These are phyloP conservation scores for Phytopythium chamaehyphon DNA, from an alignment of 352 stramenopile species.

Conservation along the genomic window DNA sequence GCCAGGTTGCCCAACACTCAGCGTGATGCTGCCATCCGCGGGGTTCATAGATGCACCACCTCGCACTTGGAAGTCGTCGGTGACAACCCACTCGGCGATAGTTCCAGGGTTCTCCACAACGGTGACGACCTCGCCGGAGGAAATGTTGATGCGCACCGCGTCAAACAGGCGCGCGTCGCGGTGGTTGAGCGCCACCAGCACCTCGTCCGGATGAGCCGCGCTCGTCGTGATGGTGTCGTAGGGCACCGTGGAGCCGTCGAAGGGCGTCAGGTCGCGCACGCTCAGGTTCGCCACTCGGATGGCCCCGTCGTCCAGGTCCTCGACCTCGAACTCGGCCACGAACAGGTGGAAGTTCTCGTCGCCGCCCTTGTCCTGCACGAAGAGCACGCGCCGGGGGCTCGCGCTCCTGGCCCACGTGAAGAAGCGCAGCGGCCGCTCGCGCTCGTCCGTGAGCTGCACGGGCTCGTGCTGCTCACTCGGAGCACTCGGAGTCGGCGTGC, in stretches of 20 bases:
- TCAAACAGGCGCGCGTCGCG: constrained; percentile 30
- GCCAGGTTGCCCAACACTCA: constrained; percentile 19
- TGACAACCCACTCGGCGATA: constrained; percentile 19
- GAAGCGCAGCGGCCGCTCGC: constrained; percentile 29
- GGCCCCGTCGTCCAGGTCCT: constrained; percentile 6
- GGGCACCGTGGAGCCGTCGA: constrained; percentile 24
- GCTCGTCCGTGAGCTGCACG: constrained; percentile 36
- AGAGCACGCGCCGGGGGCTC: constrained; percentile 24
- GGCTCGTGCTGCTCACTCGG: no score
- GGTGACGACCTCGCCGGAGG: constrained; percentile 20
- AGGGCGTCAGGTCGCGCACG: constrained; percentile 38
- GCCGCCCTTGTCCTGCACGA: constrained; percentile 36
- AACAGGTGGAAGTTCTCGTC: constrained; percentile 49
- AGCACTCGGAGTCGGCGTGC: constrained; percentile 22
- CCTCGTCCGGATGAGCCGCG: constrained; percentile 22
- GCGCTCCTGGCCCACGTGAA: constrained; percentile 34
- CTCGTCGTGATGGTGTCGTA: constrained; percentile 17
- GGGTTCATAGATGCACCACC: constrained; percentile 7
- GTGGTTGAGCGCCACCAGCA: constrained; percentile 35
- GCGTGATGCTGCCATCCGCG: constrained; percentile 17
- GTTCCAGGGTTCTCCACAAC: constrained; percentile 28
- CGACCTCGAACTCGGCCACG: constrained; percentile 29
- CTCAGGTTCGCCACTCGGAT: constrained; percentile 11
- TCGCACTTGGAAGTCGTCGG: constrained; percentile 28
- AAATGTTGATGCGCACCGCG: constrained; percentile 22